Conservation (phyloP, 805 yeast species). For the Candida khao-thaluensis region DNA sequence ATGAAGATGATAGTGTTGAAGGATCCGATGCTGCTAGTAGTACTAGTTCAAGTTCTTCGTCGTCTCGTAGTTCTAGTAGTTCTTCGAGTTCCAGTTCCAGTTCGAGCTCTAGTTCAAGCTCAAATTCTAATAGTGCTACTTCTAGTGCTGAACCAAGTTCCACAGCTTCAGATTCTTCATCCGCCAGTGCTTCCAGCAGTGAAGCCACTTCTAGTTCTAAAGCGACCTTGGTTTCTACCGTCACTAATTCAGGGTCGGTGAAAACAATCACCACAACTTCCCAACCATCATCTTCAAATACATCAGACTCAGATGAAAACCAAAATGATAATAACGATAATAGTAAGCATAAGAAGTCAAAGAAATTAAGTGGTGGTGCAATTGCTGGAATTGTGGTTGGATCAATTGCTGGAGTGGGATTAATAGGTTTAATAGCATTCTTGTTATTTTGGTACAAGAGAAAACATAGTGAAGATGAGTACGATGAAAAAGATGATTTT, state of each 20-base stretch:
- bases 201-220: constrained; percentile 1
- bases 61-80: constrained; percentile 14
- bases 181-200: neutral
- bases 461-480: constrained; percentile 31
- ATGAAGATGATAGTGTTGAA: constrained; percentile 20
- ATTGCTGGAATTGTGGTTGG: constrained; percentile 47
- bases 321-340: constrained; percentile 6
- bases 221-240: constrained; percentile 11
- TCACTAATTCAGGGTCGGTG: constrained; percentile 11
- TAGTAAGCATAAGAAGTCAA: neutral
- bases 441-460: constrained; percentile 42
- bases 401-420: constrained; percentile 35
- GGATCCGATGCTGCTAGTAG: constrained; percentile 16
- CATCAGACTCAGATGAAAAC: constrained; percentile 5
- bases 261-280: constrained; percentile 14
- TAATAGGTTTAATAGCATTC: constrained; percentile 34
- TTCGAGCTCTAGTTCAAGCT: constrained; percentile 13
- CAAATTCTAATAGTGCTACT: constrained; percentile 4
- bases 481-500: constrained; percentile 42
- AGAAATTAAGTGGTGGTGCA: constrained; percentile 36
- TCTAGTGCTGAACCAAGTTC: constrained; percentile 8
- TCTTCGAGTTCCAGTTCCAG: constrained; percentile 5
- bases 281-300: constrained; percentile 10
- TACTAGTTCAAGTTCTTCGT: constrained; percentile 13
- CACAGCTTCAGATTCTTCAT: too few relatives aligned